Evolutionary conservation across 2,329 filamentous ascomycete genomes (phyloP), one percentile per base, ranked within the genome.

Genomic region (Epichloe aotearoae): DNA sequence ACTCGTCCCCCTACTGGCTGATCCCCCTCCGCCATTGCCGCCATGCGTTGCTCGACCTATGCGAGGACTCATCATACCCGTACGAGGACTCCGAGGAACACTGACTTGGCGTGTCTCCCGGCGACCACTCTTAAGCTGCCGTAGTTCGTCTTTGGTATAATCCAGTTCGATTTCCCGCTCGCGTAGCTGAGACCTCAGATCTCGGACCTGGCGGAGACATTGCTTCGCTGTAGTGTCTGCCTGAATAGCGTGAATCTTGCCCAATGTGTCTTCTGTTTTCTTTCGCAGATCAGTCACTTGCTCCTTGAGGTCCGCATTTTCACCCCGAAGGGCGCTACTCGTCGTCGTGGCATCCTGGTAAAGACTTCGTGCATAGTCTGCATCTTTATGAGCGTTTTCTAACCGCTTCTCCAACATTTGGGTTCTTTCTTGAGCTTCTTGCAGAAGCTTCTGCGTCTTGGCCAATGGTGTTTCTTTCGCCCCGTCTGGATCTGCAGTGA

Each of bases 341-440:
- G 68, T 62, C 34, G 72, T 70, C 8, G 77, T 79, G 1, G 76
- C 73, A 20, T 75, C 69, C 57, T 84, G 82, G 57, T 85, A 86
- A 10, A 73, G 68, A 4, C 71, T 69, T 49, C 77, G 74, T 12
- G 73, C 67, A 57, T 81, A 86, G 2, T 80, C 76, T 26, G 73
- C 66, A 4, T 81, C 76, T 14, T 67, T 68, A 30, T 74, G 64
- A 4, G 70, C 63, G 5, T 68, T 64, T 49, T 68, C 67, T 5
- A 68, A 59, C 19, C 66, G 66, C 50, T 64, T 65, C 39, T 73
- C 70, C 4, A 74, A 64, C 14, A 67, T 60, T 46, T 66, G 62
- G 15, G 71, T 65, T 26, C 73, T 61, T 4, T 68, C 56, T 47
- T 61, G 58, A 3, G 61, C 55, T 45, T 66, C 68, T n/a, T 65